Percentiles rank a stretch among this genome's conserved stretches.
These are phyloP conservation scores for Trichoderma sp. DNA, from an alignment of 2,329 filamentous ascomycete species.

Conservation along the genomic window DNA sequence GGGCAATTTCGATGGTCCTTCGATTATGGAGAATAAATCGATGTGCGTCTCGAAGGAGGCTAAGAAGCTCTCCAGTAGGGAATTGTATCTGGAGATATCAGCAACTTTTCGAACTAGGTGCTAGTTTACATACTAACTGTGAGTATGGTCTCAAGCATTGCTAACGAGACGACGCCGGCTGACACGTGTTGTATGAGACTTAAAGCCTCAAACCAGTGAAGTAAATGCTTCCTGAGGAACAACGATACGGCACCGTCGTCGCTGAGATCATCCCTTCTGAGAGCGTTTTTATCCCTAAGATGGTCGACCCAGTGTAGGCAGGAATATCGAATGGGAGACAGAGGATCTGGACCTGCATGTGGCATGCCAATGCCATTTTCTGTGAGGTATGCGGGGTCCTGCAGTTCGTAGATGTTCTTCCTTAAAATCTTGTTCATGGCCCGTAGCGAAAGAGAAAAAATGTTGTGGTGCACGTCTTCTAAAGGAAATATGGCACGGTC, in stretches of 20 bases:
- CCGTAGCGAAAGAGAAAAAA: not conserved
- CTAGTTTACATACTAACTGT: conserved; percentile 8
- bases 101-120: not conserved
- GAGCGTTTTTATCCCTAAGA: not conserved
- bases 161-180: conserved; percentile 22
- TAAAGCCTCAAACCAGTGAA: conserved; percentile 46
- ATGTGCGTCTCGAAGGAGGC: conserved; percentile 30
- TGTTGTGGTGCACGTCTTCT: not conserved
- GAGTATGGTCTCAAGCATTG: conserved; percentile 17
- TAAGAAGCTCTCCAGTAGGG: not conserved
- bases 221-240: conserved; percentile 38
- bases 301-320: conserved; percentile 28
- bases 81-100: not conserved
- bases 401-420: conserved; percentile 30
- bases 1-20: conserved; percentile 28
- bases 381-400: not conserved
- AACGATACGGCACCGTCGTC: conserved; percentile 21
- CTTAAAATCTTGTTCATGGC: conserved; percentile 20
- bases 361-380: not conserved
- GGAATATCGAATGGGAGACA: conserved; percentile 22
- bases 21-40: conserved; percentile 31
- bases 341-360: conserved; percentile 20
- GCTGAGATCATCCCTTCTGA: not conserved
- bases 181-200: conserved; percentile 33
- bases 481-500: conserved; percentile 24